phyloP scores from a whole-genome alignment of 2,329 filamentous ascomycete genomes.

The Diaporthe vexans region DNA sequence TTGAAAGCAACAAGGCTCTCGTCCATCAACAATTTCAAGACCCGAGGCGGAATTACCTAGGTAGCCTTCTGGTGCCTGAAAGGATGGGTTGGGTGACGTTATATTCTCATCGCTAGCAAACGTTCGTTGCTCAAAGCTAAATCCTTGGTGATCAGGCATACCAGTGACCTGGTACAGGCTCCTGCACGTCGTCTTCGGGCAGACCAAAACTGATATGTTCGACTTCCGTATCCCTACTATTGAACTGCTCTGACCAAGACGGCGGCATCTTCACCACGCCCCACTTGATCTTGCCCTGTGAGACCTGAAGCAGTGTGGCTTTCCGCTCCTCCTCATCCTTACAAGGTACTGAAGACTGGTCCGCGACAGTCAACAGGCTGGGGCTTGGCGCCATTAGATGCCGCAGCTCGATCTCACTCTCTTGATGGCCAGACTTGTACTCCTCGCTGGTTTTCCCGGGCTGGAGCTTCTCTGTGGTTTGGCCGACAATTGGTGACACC shows the following conservation, averaged over 20 bases:
- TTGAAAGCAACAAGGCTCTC: too few relatives aligned
- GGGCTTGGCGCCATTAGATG: neutral
- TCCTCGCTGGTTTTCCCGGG: neutral
- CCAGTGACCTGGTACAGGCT: neutral
- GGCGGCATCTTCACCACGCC: slow-evolving; percentile 10
- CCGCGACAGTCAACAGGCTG: neutral
- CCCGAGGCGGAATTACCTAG: too few relatives aligned
- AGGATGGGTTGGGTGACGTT: too few relatives aligned
- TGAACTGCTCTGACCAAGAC: slow-evolving; percentile 1
- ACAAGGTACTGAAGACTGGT: neutral
- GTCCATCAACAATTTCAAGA: too few relatives aligned
- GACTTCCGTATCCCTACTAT: neutral
- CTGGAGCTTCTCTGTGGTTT: neutral
- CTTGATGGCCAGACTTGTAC: neutral
- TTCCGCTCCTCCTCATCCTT: neutral
- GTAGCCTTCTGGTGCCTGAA: too few relatives aligned
- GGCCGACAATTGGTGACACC: neutral
- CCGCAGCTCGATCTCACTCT: neutral
- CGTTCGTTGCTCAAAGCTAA: too few relatives aligned
- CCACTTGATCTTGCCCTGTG: neutral
- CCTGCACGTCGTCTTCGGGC: neutral
- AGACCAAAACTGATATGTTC: slow-evolving; percentile 9
- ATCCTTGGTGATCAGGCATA: neutral
- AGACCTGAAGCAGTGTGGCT: neutral
- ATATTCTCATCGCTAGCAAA: neutral